Conservation (phyloP, 2,329 filamentous ascomycete genomes). For the Parafenestella ontariensis region DNA sequence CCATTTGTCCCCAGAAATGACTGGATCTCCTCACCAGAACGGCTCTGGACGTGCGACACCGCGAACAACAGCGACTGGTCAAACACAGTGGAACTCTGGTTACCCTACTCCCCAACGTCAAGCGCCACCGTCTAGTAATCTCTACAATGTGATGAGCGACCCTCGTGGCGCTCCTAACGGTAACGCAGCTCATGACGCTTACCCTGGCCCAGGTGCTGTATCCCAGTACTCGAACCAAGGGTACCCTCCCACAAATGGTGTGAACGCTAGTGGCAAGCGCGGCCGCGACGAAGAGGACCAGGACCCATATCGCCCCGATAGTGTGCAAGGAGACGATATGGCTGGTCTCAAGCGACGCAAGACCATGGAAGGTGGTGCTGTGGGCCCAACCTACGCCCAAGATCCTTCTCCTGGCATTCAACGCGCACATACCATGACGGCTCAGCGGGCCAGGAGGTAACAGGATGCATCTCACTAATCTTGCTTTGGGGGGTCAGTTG, state of each 20-base stretch:
- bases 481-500: slow-evolving; percentile 27
- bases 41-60: slow-evolving; percentile 86
- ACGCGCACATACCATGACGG: slow-evolving; percentile 39
- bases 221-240: slow-evolving; percentile 66
- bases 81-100: slow-evolving; percentile 74
- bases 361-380: slow-evolving; percentile 64
- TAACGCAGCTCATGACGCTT: slow-evolving; percentile 71
- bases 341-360: slow-evolving; percentile 79
- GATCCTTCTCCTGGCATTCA: slow-evolving; percentile 43
- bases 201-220: slow-evolving; percentile 68
- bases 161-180: slow-evolving; percentile 73
- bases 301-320: slow-evolving; percentile 71
- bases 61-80: slow-evolving; percentile 74
- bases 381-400: slow-evolving; percentile 40
- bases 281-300: slow-evolving; percentile 69
- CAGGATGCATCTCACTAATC: slow-evolving; percentile 11
- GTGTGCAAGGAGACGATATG: slow-evolving; percentile 62
- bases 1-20: slow-evolving; percentile 83
- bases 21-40: slow-evolving; percentile 81
- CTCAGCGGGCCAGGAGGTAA: slow-evolving; percentile 42
- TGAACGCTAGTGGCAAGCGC: slow-evolving; percentile 64
- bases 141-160: slow-evolving; percentile 90
- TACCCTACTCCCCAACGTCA: slow-evolving; percentile 82
- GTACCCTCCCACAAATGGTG: slow-evolving; percentile 67
- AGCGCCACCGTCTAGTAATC: slow-evolving; percentile 73